Percentiles rank a stretch among this genome's conserved stretches.
Evolutionary conservation across 2,329 filamentous ascomycete genomes (phyloP).

Genomic region (Paraphaeosphaeria minitans): DNA sequence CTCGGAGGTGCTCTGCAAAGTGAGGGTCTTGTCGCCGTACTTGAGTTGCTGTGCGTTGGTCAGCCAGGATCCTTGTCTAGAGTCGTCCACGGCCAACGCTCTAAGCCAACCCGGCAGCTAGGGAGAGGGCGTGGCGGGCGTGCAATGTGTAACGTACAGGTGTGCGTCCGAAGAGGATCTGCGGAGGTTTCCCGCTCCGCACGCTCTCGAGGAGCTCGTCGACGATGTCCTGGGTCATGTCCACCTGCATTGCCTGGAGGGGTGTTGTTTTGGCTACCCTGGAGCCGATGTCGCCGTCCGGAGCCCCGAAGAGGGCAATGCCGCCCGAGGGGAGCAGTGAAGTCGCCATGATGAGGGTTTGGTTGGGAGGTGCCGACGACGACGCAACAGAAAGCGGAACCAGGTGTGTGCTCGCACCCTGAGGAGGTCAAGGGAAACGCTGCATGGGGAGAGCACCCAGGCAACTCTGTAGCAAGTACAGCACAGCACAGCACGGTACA

Average conservation of each 20-base stretch:
- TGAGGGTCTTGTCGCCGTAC: slow-evolving; percentile 61
- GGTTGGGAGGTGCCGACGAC: slow-evolving; percentile 6
- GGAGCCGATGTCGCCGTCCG: slow-evolving; percentile 43
- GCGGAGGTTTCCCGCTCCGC: slow-evolving; percentile 43
- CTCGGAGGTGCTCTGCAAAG: slow-evolving; percentile 60
- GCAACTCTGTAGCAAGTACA: slow-evolving; percentile 36
- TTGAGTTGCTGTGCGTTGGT: slow-evolving; percentile 54
- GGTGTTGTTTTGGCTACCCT: slow-evolving; percentile 37
- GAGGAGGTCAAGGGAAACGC: slow-evolving; percentile 42
- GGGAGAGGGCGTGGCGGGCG: slow-evolving; percentile 10
- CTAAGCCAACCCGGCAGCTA: slow-evolving; percentile 14
- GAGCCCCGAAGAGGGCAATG: slow-evolving; percentile 48
- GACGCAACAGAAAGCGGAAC: slow-evolving; percentile 26
- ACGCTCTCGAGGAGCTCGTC: slow-evolving; percentile 48
- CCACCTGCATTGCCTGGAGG: slow-evolving; percentile 49
- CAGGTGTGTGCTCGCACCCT: slow-evolving; percentile 44
- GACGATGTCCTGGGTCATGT: slow-evolving; percentile 48
- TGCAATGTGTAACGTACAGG: slow-evolving; percentile 45
- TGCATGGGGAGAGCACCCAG: slow-evolving; percentile 49
- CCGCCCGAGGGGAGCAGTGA: slow-evolving; percentile 30
- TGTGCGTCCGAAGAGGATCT: slow-evolving; percentile 47
- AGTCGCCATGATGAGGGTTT: slow-evolving; percentile 36
- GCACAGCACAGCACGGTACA: too few relatives aligned
- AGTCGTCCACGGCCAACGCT: slow-evolving; percentile 16
- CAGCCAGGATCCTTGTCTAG: slow-evolving; percentile 32